phyloP scores from a whole-genome alignment of 2,329 filamentous ascomycete genomes.

The Coniella lustricola region DNA sequence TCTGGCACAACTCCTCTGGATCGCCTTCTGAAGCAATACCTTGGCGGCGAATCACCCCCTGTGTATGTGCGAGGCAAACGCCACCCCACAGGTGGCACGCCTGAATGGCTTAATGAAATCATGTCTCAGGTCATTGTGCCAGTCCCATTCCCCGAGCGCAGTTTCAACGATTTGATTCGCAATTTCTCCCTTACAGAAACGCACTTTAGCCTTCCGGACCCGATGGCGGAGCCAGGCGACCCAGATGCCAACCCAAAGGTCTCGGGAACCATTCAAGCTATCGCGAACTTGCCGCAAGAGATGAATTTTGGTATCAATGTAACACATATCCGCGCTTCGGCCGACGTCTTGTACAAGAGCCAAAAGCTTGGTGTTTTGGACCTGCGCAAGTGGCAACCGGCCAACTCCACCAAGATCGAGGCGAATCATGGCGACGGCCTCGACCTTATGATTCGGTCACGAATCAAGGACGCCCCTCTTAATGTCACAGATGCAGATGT shows the following conservation, averaged over 20 bases:
- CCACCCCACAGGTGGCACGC: conserved; percentile 58
- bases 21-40: conserved; percentile 69
- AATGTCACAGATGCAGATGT: conserved; percentile 74
- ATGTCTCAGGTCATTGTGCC: conserved; percentile 77
- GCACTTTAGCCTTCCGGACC: conserved; percentile 77
- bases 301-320: conserved; percentile 83
- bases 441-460: conserved; percentile 65
- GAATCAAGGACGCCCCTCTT: conserved; percentile 71
- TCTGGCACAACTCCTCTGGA: conserved; percentile 79
- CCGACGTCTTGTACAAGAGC: conserved; percentile 72
- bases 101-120: conserved; percentile 75
- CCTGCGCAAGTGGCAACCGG: conserved; percentile 72
- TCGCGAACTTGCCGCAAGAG: conserved; percentile 72
- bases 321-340: conserved; percentile 64
- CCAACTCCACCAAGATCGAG: conserved; percentile 68
- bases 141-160: conserved; percentile 73
- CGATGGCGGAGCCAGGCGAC: conserved; percentile 66
- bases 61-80: conserved; percentile 78
- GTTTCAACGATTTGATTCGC: conserved; percentile 74
- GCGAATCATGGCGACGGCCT: conserved; percentile 47
- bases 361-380: conserved; percentile 76
- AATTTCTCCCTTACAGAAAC: conserved; percentile 84
- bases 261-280: conserved; percentile 73
- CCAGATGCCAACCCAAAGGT: conserved; percentile 70
- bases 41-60: conserved; percentile 70